These are phyloP conservation scores for Tylopilus intermedius DNA, from an alignment of 768 basidiomycete species.

Conservation along the genomic window DNA sequence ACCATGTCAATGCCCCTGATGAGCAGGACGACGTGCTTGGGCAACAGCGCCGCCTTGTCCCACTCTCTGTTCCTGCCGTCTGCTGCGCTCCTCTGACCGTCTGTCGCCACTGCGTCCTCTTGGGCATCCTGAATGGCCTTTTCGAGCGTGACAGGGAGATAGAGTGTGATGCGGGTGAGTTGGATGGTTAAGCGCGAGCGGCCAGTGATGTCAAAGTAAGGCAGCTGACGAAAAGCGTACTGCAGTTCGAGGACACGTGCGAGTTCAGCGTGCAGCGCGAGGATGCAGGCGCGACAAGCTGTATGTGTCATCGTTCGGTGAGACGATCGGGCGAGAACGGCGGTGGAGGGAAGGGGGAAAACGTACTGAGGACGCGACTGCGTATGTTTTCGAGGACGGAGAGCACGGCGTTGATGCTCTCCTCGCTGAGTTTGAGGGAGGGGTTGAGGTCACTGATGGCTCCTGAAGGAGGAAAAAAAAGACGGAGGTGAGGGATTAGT, in stretches of 20 bases:
- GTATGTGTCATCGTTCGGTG: neutral
- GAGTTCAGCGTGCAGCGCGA: slow-evolving; percentile 67
- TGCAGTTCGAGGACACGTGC: slow-evolving; percentile 80
- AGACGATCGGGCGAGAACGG: neutral
- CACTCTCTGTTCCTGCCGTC: slow-evolving; percentile 12
- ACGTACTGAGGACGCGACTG: slow-evolving; percentile 64
- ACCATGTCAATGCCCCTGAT: slow-evolving; percentile 59
- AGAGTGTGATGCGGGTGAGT: slow-evolving; percentile 71
- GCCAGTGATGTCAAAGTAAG: slow-evolving; percentile 73
- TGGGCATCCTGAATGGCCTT: slow-evolving; percentile 49
- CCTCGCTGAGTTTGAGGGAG: slow-evolving; percentile 69
- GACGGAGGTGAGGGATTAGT: neutral
- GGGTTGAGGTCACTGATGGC: slow-evolving; percentile 79
- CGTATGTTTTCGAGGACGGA: slow-evolving; percentile 64
- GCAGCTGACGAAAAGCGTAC: slow-evolving; percentile 65
- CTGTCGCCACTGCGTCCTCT: slow-evolving; percentile 5
- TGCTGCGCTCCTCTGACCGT: slow-evolving; percentile 1
- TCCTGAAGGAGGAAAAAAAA: slow-evolving; percentile 34
- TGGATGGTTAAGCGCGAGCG: slow-evolving; percentile 74
- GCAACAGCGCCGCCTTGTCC: slow-evolving; percentile 40
- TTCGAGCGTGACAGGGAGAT: slow-evolving; percentile 70
- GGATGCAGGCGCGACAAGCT: slow-evolving; percentile 76
- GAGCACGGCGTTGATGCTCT: slow-evolving; percentile 73
- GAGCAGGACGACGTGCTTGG: slow-evolving; percentile 52
- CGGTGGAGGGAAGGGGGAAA: neutral